Percentiles rank a stretch among this genome's conserved stretches.
Conservation (phyloP, 129 eudicot species). For the Mikania micrantha region DNA sequence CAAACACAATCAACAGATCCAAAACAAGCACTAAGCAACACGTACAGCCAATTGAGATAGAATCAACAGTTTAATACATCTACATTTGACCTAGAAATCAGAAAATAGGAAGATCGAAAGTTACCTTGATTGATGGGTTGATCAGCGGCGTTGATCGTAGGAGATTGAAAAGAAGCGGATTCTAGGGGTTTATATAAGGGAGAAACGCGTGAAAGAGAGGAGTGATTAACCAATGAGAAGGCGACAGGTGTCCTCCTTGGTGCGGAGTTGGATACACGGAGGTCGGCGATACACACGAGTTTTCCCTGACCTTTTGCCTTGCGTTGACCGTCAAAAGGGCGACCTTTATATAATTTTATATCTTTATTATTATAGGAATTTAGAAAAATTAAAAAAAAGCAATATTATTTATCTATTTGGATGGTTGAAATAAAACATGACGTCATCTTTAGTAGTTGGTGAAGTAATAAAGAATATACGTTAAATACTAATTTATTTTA, state of each 20-base stretch:
- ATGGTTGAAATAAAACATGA: no score
- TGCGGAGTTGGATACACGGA: constrained; percentile 31
- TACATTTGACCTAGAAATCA: background rate
- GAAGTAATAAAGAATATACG: no score
- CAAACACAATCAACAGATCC: background rate
- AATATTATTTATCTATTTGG: no score
- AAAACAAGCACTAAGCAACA: constrained; percentile 6
- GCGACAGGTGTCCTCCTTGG: constrained; percentile 34
- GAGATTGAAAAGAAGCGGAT: constrained; percentile 13
- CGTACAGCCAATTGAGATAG: background rate
- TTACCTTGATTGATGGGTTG: constrained; percentile 21
- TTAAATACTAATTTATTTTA: no score
- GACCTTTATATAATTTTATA: no score
- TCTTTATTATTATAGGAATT: no score
- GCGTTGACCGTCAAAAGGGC: constrained; percentile 37
- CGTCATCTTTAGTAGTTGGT: no score
- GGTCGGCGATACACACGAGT: constrained; percentile 29
- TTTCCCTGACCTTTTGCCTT: constrained; percentile 26
- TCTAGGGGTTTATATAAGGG: constrained; percentile 27
- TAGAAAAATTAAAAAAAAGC: background rate
- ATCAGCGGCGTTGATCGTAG: constrained; percentile 15
- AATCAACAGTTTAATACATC: background rate
- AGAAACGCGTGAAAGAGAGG: constrained; percentile 20
- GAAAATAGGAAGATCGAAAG: background rate
- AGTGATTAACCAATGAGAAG: constrained; percentile 27